phyloP scores from a whole-genome alignment of 164 flowering plant species.

The Brasenia schreberi region DNA sequence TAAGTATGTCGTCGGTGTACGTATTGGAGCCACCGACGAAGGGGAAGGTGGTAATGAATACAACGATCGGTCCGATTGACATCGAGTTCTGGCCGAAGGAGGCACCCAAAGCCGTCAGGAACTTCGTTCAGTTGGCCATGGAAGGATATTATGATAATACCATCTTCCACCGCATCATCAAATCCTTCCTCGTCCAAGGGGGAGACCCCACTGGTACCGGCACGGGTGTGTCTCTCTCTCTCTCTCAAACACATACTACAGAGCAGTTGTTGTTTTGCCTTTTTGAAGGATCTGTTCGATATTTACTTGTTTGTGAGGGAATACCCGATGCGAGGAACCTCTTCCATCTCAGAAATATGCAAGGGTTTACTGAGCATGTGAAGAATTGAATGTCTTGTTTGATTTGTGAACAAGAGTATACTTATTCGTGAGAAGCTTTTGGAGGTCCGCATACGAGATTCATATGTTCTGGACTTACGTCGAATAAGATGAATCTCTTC shows the following conservation, averaged over 20 bases:
- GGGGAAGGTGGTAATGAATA: constrained; percentile 75
- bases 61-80: constrained; percentile 77
- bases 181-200: constrained; percentile 73
- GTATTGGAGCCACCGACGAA: constrained; percentile 88
- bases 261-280: neutral
- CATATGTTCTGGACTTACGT: too few relatives aligned
- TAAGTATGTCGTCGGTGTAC: constrained; percentile 89
- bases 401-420: too few relatives aligned
- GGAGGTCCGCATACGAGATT: too few relatives aligned
- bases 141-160: constrained; percentile 84
- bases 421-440: too few relatives aligned
- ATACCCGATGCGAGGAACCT: neutral
- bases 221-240: constrained; percentile 37
- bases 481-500: too few relatives aligned
- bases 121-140: constrained; percentile 90
- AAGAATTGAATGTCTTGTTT: too few relatives aligned
- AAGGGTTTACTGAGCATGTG: too few relatives aligned
- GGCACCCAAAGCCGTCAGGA: constrained; percentile 84
- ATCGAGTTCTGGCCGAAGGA: constrained; percentile 98
- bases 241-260: neutral
- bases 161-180: constrained; percentile 87
- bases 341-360: too few relatives aligned
- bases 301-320: neutral
- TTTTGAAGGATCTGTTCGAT: neutral
- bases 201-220: constrained; percentile 96